Base-by-base conservation (phyloP, 441 rosid species). In the Populus trichocarpa region DNA sequence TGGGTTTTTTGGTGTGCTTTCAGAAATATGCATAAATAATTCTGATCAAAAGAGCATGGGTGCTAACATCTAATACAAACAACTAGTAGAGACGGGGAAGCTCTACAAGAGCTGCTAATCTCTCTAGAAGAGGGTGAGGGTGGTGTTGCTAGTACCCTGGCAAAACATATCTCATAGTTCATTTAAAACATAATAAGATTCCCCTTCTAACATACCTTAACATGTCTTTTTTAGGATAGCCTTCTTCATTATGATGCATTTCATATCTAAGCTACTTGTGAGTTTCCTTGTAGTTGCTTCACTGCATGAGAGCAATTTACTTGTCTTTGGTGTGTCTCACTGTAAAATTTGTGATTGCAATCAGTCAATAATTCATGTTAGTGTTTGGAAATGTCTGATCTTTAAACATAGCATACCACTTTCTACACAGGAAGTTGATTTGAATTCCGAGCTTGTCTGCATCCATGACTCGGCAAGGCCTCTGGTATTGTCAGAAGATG, bases 391-490 rank as follows among this genome's bases (percentile, higher is more conserved):
- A 57, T 73, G 4, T 57, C 5, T 67, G 59, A 23, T 72, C 16
- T 67, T 70, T 74, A 42, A 57, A 71, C 67, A 36, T 42, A 14
- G 65, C 67, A 77, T 75, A 59, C 16, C 25, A 28, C 73, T 76
- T 79, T 73, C 69, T 69, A 38, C 68, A 13, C 92, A 95, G 99
- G 96, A 81, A 80, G 77, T 89, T 69, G 91, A 90, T 81, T 81
- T 59, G 72, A 86, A 82, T 57, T 86, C 97, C 78, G 91, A 92
- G 86, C 98, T 95, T 85, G 99, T 93, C 78, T 95, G 99, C 83
- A 79, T 93, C 81, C 99, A 95, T 77, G 98, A 95, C 76, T 95
- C 99, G 23, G 98, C 99, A 7, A 91, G 99, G 80, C 99, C 98
- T 12, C 85, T 95, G 81, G 90, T 95, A 61, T 80, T 79, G 25